phyloP scores from a whole-genome alignment of 2,329 filamentous ascomycete species.

The Cordyceps fumosorosea region DNA sequence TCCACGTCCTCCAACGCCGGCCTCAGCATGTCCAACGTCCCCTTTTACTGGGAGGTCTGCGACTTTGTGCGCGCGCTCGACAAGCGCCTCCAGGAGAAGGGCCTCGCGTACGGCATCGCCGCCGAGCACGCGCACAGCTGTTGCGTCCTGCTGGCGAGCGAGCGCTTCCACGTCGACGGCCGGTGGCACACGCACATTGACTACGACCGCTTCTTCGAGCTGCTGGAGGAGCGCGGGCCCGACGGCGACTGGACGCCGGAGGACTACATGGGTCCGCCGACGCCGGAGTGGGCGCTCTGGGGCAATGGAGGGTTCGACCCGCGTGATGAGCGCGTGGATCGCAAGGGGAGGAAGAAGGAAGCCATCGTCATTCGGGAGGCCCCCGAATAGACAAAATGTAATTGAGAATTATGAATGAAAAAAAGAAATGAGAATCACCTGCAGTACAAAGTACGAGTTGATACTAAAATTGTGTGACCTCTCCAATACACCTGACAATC shows the following conservation, averaged over 20 bases:
- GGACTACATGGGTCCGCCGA: conserved; percentile 81
- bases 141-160: conserved; percentile 79
- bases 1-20: conserved; percentile 77
- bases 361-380: conserved; percentile 26
- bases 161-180: conserved; percentile 67
- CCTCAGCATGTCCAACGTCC: conserved; percentile 94
- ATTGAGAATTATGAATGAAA: not conserved
- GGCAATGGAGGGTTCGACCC: conserved; percentile 93
- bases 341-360: conserved; percentile 68
- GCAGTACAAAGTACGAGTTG: not conserved
- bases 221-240: conserved; percentile 61
- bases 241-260: conserved; percentile 73
- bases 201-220: conserved; percentile 80
- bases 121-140: conserved; percentile 95
- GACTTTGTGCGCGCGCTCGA: conserved; percentile 75
- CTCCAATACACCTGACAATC: not conserved
- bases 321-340: conserved; percentile 76
- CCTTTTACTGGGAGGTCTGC: conserved; percentile 86
- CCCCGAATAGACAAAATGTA: conserved; percentile 17
- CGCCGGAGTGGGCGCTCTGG: conserved; percentile 92
- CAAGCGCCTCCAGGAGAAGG: conserved; percentile 58
- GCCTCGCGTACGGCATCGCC: conserved; percentile 80
- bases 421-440: not conserved
- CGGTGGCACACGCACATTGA: conserved; percentile 91
- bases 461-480: no score